A percentile compares a stretch with the other conserved stretches of the same genome.
phyloP scores from a whole-genome alignment of 164 flowering plant genomes.

The Chimonanthus praecox region DNA sequence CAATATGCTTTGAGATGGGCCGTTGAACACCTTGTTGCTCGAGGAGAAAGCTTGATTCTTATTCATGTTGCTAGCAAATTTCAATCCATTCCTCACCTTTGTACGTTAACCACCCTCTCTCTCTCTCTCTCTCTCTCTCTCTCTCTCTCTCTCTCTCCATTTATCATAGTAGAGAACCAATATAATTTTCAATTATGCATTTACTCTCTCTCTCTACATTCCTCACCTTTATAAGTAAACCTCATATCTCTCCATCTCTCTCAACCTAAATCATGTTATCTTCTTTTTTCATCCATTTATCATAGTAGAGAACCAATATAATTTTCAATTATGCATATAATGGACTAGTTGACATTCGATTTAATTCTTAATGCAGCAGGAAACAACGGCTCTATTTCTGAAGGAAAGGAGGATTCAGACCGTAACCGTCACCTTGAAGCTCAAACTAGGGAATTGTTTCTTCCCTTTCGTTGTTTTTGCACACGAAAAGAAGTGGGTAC shows the following conservation, averaged over 20 bases:
- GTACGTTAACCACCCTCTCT: slow-evolving; percentile 13
- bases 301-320: not conserved
- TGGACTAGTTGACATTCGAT: not conserved
- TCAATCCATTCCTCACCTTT: slow-evolving; percentile 21
- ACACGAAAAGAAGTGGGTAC: slow-evolving; percentile 47
- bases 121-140: not conserved
- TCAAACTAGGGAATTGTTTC: slow-evolving; percentile 37
- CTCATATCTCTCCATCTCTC: not conserved
- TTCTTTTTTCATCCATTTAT: too few species aligned
- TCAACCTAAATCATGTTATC: too few species aligned
- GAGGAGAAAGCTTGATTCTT: slow-evolving; percentile 44
- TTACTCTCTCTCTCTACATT: not conserved
- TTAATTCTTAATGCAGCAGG: slow-evolving; percentile 22
- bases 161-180: not conserved
- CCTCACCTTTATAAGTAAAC: not conserved
- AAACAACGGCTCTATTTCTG: slow-evolving; percentile 11
- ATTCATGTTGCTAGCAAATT: slow-evolving; percentile 50
- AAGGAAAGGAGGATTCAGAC: slow-evolving; percentile 3
- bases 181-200: not conserved
- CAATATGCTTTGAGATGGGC: slow-evolving; percentile 81
- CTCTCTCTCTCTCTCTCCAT: not conserved
- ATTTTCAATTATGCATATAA: not conserved
- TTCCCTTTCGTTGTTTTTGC: slow-evolving; percentile 48
- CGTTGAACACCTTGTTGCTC: slow-evolving; percentile 39
- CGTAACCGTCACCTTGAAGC: not conserved